These are phyloP conservation scores for Silene vulgaris DNA, from an alignment of 179 eudicot genomes.

Conservation along the genomic window DNA sequence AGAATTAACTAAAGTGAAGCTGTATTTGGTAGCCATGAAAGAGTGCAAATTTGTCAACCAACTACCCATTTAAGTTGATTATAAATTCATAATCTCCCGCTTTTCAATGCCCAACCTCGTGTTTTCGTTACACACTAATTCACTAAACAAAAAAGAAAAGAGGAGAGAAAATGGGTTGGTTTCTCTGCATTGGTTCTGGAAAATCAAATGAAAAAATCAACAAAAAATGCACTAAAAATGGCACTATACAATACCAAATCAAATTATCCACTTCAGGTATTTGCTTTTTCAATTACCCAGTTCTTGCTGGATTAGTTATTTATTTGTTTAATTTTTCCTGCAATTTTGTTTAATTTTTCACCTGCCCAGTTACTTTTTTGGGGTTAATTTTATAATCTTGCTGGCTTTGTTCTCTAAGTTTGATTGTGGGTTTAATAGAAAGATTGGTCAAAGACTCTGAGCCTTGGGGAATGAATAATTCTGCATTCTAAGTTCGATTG, in stretches of 20 bases:
- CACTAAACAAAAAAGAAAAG: neutral
- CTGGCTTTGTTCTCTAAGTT: neutral
- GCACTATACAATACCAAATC: constrained; percentile 39
- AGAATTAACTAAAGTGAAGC: too few relatives aligned
- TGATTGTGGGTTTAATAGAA: neutral
- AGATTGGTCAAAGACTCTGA: too few relatives aligned
- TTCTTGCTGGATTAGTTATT: too few relatives aligned
- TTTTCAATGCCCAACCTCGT: constrained; percentile 2
- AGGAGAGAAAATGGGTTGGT: constrained; percentile 38
- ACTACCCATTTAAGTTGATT: neutral
- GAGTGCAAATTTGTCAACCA: neutral
- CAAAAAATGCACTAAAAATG: constrained; percentile 20
- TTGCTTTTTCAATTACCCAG: neutral
- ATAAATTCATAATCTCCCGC: neutral
- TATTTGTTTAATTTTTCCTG: too few relatives aligned
- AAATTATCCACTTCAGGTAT: constrained; percentile 39
- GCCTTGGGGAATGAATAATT: too few relatives aligned
- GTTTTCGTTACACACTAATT: neutral
- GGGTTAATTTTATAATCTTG: constrained; percentile 5
- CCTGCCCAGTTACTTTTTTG: neutral
- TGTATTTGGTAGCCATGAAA: neutral
- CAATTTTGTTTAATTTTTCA: neutral
- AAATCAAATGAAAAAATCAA: constrained; percentile 38
- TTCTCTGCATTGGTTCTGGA: constrained; percentile 38
- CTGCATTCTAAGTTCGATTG: too few relatives aligned